phyloP scores from a whole-genome alignment of 1,284 basidiomycete species.

The Cutaneotrichosporon curvatum region DNA sequence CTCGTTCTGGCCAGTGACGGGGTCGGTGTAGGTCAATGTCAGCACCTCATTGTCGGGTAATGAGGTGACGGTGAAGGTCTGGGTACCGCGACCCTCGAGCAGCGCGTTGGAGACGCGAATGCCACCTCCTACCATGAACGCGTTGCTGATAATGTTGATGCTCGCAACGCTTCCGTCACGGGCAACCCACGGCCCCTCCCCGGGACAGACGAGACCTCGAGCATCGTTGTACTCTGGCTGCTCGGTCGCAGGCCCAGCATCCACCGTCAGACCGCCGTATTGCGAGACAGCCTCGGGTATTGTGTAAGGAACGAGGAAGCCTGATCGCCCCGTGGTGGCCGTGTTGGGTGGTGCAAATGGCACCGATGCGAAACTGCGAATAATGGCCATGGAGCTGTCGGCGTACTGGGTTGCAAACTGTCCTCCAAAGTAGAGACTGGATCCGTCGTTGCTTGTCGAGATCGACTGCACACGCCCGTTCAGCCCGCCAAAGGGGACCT shows the following conservation, averaged over 20 bases:
- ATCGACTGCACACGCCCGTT: conserved; percentile 74
- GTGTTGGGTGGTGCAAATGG: conserved; percentile 43
- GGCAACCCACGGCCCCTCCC: conserved; percentile 70
- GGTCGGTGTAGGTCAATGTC: conserved; percentile 69
- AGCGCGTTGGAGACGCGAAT: conserved; percentile 88
- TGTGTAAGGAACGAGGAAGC: conserved; percentile 81
- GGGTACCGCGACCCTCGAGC: conserved; percentile 68
- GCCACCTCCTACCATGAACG: conserved; percentile 56
- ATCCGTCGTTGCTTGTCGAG: conserved; percentile 61
- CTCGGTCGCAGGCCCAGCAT: conserved; percentile 63
- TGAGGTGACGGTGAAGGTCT: conserved; percentile 73
- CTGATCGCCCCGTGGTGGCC: conserved; percentile 76
- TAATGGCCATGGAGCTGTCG: conserved; percentile 56
- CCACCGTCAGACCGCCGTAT: conserved; percentile 49
- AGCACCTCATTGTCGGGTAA: conserved; percentile 81
- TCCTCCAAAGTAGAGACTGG: conserved; percentile 78
- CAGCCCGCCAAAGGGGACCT: conserved; percentile 75
- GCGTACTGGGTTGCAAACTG: conserved; percentile 69
- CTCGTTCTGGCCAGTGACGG: conserved; percentile 60
- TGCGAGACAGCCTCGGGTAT: conserved; percentile 53
- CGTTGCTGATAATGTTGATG: conserved; percentile 68
- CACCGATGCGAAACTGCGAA: conserved; percentile 54
- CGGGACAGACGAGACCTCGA: conserved; percentile 72
- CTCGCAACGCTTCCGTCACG: conserved; percentile 61
- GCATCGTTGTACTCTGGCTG: conserved; percentile 63